These are phyloP conservation scores for Sporobolomyces roseus DNA, from an alignment of 768 basidiomycete species.

Conservation along the genomic window DNA sequence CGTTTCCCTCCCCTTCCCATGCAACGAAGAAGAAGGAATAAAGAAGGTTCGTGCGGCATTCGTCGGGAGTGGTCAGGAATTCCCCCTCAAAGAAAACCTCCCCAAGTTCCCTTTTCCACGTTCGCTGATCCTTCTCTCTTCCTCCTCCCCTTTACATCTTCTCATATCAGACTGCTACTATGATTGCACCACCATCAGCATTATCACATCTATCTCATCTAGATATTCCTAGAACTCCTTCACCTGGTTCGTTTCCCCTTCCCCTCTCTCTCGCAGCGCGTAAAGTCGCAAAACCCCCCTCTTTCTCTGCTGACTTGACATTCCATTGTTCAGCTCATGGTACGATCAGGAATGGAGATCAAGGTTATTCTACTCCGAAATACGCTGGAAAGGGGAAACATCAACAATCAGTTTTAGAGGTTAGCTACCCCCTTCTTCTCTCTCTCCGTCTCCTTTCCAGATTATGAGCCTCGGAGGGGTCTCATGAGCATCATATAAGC, in stretches of 20 bases:
- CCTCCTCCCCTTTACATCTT: background rate
- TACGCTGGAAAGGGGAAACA: conserved; percentile 31
- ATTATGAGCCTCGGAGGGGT: too few species aligned
- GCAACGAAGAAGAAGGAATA: too few species aligned
- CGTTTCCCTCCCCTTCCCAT: background rate
- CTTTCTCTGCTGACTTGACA: too few species aligned
- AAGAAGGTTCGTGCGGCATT: too few species aligned
- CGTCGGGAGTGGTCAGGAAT: too few species aligned
- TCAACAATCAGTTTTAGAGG: conserved; percentile 26
- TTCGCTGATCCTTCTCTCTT: background rate
- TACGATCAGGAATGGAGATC: conserved; percentile 29
- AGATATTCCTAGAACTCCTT: conserved; percentile 23
- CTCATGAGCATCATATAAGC: too few species aligned
- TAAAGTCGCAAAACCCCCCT: too few species aligned
- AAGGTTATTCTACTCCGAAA: conserved; percentile 22
- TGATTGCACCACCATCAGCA: conserved; percentile 8
- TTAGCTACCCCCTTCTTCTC: conserved; percentile 1
- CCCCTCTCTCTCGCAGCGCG: background rate
- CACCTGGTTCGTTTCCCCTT: conserved; percentile 15
- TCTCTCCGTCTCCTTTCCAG: background rate
- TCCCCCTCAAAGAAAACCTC: too few species aligned
- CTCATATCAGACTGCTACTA: background rate
- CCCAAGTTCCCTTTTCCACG: too few species aligned
- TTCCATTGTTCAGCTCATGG: conserved; percentile 3
- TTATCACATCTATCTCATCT: conserved; percentile 25